A percentile compares a stretch with the other conserved stretches of the same genome.
These are phyloP conservation scores for Penicillium verrucosum DNA, from an alignment of 2,329 filamentous ascomycete genomes.

Conservation along the genomic window DNA sequence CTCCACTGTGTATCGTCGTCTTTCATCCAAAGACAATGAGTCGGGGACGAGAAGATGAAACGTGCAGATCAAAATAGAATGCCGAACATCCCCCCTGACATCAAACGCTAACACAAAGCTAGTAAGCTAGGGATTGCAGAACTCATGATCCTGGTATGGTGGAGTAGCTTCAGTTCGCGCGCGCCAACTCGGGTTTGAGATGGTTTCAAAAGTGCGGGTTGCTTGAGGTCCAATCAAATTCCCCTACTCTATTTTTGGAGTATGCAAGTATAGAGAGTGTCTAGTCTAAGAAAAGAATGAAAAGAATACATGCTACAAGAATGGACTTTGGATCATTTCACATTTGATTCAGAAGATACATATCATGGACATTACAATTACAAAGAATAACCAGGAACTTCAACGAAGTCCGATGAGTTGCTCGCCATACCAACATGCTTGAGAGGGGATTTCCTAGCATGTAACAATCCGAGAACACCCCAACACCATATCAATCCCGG, in stretches of 20 bases:
- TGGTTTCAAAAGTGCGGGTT: conserved; percentile 13
- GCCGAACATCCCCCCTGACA: neutral
- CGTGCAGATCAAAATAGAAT: conserved; percentile 12
- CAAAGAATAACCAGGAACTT: conserved; percentile 4
- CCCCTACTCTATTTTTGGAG: neutral
- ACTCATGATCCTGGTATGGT: neutral
- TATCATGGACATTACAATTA: conserved; percentile 22
- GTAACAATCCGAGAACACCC: conserved; percentile 16
- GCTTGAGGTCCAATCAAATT: conserved; percentile 17
- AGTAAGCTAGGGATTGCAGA: neutral
- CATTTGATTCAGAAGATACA: conserved; percentile 15
- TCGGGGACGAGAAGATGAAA: conserved; percentile 16
- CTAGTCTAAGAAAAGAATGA: neutral
- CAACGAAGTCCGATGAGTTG: conserved; percentile 8
- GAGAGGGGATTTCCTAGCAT: conserved; percentile 24
- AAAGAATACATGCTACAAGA: neutral
- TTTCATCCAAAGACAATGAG: conserved; percentile 13
- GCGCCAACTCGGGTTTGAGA: conserved; percentile 14
- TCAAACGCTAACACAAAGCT: neutral
- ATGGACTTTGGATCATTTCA: neutral
- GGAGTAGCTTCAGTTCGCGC: conserved; percentile 21
- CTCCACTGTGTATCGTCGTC: conserved; percentile 9
- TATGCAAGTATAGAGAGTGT: neutral
- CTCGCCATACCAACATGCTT: conserved; percentile 20
- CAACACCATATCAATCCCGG: neutral